Conservation (phyloP, 495 filamentous ascomycete genomes). For the Pyrenopolyporus hunteri region DNA sequence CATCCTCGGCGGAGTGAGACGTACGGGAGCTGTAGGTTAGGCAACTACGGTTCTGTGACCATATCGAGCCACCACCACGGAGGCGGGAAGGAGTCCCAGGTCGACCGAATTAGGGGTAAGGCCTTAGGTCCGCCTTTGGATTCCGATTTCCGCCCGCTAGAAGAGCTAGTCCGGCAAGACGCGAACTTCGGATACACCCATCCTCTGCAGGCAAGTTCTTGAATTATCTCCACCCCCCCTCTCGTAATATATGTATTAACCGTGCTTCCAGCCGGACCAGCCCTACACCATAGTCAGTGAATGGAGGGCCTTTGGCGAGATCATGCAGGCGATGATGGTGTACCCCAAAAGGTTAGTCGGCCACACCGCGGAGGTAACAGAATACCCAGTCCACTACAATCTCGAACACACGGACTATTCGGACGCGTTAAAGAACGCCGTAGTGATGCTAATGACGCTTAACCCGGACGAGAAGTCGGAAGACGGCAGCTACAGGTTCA, state of each 20-base stretch:
- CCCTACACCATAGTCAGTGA: constrained; percentile 41
- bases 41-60: constrained; percentile 46
- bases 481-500: neutral
- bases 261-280: constrained; percentile 24
- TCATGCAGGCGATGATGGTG: constrained; percentile 42
- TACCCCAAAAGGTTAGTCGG: neutral
- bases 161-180: constrained; percentile 20
- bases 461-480: constrained; percentile 30
- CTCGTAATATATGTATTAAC: constrained; percentile 6
- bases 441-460: constrained; percentile 32
- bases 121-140: constrained; percentile 24
- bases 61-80: constrained; percentile 43
- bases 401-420: constrained; percentile 21
- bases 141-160: constrained; percentile 1
- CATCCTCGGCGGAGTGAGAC: constrained; percentile 52
- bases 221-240: neutral
- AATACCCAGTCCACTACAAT: constrained; percentile 8
- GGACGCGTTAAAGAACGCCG: constrained; percentile 27
- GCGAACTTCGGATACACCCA: constrained; percentile 17
- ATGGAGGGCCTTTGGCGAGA: constrained; percentile 39
- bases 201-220: constrained; percentile 32
- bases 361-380: constrained; percentile 20
- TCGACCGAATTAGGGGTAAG: constrained; percentile 13
- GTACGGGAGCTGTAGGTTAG: constrained; percentile 57
- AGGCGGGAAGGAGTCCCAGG: neutral